phyloP scores from a whole-genome alignment of 2,329 filamentous ascomycete genomes.

The Talaromyces sp. region DNA sequence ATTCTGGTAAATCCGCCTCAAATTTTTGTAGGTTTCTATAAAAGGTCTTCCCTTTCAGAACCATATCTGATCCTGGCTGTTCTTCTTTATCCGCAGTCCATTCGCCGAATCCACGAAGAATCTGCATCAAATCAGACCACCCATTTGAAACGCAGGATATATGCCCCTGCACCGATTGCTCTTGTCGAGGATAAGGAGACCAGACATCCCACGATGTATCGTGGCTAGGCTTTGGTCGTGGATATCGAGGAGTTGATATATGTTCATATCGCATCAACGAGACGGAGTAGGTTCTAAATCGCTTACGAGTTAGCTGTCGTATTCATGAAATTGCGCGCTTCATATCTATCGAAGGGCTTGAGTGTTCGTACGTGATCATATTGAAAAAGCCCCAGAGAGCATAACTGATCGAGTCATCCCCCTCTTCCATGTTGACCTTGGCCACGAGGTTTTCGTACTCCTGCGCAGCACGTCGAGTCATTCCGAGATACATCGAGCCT shows the following conservation, averaged over 20 bases:
- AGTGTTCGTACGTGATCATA: conserved; percentile 6
- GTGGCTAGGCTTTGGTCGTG: not conserved
- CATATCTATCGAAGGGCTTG: not conserved
- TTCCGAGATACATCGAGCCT: conserved; percentile 5
- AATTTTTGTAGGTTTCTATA: not conserved
- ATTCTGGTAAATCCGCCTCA: not conserved
- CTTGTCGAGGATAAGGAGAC: conserved; percentile 4
- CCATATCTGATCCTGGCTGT: not conserved
- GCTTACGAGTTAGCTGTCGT: not conserved
- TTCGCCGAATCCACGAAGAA: conserved; percentile 1
- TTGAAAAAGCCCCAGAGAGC: conserved; percentile 10
- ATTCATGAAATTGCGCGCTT: not conserved
- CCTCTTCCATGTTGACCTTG: not conserved
- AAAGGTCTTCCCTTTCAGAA: not conserved
- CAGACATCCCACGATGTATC: not conserved
- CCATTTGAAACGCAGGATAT: conserved; percentile 7
- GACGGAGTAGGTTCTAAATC: not conserved
- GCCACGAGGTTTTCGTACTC: not conserved
- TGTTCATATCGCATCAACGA: conserved; percentile 2
- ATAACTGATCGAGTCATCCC: not conserved
- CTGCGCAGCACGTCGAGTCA: not conserved
- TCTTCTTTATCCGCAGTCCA: not conserved
- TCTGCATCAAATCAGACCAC: conserved; percentile 2
- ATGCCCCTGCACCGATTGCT: not conserved
- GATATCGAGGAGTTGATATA: not conserved